These are phyloP conservation scores for Fraxinus platypoda DNA, from an alignment of 305 asterid species.

Conservation along the genomic window DNA sequence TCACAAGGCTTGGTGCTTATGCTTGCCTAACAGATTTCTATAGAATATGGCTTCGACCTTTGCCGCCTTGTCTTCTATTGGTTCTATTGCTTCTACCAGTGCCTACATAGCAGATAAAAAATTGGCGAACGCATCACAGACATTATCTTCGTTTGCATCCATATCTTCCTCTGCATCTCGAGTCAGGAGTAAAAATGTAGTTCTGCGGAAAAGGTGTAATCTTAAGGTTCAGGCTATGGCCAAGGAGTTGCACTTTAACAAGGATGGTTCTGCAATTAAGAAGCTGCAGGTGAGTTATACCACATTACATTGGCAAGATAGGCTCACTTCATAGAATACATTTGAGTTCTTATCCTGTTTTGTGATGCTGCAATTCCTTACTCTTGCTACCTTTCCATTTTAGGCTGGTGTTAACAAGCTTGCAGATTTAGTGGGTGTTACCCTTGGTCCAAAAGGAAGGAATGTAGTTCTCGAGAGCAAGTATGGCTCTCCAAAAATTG, in stretches of 20 bases:
- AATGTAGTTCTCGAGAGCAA: constrained; percentile 66
- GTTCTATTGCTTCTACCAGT: constrained; percentile 36
- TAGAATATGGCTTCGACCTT: constrained; percentile 43
- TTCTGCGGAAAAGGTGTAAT: constrained; percentile 28
- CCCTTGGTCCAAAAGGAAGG: constrained; percentile 66
- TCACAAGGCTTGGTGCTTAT: background rate
- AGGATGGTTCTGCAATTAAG: constrained; percentile 56
- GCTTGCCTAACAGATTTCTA: constrained; percentile 12
- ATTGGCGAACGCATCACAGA: constrained; percentile 25
- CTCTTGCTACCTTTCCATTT: background rate
- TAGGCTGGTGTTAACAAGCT: constrained; percentile 62
- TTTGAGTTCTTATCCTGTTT: background rate
- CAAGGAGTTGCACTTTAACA: constrained; percentile 53
- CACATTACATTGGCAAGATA: background rate
- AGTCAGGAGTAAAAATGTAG: constrained; percentile 30
- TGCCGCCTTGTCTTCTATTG: constrained; percentile 33
- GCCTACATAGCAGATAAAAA: constrained; percentile 31
- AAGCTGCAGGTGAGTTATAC: constrained; percentile 44
- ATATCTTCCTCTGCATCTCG: constrained; percentile 33
- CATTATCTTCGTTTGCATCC: constrained; percentile 39
- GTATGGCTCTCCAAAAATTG: constrained; percentile 61
- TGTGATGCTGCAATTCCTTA: background rate
- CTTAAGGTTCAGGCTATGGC: constrained; percentile 51
- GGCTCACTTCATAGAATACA: background rate
- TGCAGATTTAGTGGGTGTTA: constrained; percentile 65